Base-by-base conservation (phyloP, 768 basidiomycete species). In the Chalciporus piperatus region DNA sequence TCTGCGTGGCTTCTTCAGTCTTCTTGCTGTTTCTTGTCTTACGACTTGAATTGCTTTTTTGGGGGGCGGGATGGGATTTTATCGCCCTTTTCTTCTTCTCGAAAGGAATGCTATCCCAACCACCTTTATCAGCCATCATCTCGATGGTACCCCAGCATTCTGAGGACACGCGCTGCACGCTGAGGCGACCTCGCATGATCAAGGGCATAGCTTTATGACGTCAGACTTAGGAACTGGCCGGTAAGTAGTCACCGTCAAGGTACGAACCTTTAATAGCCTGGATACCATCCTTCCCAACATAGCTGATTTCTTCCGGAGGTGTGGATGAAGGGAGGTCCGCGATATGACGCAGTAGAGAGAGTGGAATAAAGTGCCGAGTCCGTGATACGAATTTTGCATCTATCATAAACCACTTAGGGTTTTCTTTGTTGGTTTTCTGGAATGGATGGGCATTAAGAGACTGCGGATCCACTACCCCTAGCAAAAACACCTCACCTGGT, bases 401-500 rank as follows among this genome's bases (percentile, higher is more conserved):
- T 32, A 94, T 89, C 94, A 98, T 98, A 73, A 78, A 94, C 94
- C 94, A 98, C 64, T 79, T 89, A 2, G 94, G 94, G 11, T 83
- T 75, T 3, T 77, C 75, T 60, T 83, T 60, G 50, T 91, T 77
- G 2, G 92, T 81, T 82, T 95, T 95, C 90, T 92, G 60, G 48
- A 3, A 13, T 19, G 14, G 4, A 7, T 35, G 38, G 14, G 35
- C 38, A 35, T 20, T 43, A 40, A 47, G 54, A n/a, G 32, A 45
- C 33, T 23, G 45, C 27, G 44, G n/a, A 27, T 23, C 32, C 27
- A 25, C 27, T 32, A 25, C 16, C 25, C 25, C 23, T 33, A 28
- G 28, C 48, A 30, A 4, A 64, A 54, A 47, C 1, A 20, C 11
- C 81, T 57, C 62, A 89, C 89, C 25, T 77, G 62, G 58, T 92